Evolutionary conservation across 192 early-diverging fungal genomes (phyloP), one percentile per base, ranked within the genome.

Genomic region (Glomus cerebriforme): DNA sequence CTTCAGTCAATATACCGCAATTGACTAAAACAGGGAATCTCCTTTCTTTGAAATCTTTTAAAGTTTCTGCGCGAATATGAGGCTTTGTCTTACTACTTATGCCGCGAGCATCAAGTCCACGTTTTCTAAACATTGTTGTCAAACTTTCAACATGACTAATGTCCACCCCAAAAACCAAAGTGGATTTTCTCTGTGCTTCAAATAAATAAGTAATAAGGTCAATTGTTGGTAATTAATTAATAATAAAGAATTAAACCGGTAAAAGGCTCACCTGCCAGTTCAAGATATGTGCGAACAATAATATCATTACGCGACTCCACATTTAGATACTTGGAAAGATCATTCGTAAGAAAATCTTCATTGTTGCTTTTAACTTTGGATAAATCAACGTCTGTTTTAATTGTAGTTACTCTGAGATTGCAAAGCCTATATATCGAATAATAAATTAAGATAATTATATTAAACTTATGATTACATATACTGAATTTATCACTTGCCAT

Each of bases 91-190:
- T 80, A 47, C 91, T 89, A 15, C 91, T 85, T 32, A 95, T 82
- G 22, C 76, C 85, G 15, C 80, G 83, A 10, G 88, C 87, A 31
- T 90, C 80, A 31, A 91, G 75, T n/a, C 86, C 84, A 69, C 79
- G 69, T 31, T 75, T 27, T 45, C 85, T 80, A 75, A 97, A 97
- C 0, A 77, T 68, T 26, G 82, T 70, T 3, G 84, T 80, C 39
- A 99, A 81, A 9, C 26, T 81, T 22, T 89, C 69, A 8, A 94
- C 89, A 80, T 99, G 97, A 9, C 77, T 83, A 24, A 96, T 91
- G 79, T 96, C 93, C 1, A 92, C 94, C 2, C 95, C 96, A 86
- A 99, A 99, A 1, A 97, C 92, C 22, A 99, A 80, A 0, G 92
- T 94, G 12, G 91, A 87, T 39, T 88, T 83, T n/a, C 91, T 87